Percentiles rank a stretch among this genome's conserved stretches.
Evolutionary conservation across 2,329 filamentous ascomycete species (phyloP).

Genomic region (Venturia pyrina): DNA sequence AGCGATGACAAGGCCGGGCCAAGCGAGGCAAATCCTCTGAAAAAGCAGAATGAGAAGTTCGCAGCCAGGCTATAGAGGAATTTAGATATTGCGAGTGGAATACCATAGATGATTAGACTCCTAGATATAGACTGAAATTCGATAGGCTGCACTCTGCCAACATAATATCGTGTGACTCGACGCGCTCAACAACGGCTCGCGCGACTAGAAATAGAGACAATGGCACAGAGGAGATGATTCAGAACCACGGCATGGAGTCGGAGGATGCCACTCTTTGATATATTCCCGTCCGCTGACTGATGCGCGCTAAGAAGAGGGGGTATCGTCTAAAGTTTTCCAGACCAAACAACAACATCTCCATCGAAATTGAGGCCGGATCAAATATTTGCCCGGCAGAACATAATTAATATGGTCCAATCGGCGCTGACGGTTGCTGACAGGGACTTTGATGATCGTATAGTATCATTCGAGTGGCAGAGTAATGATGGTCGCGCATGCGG

Average conservation of each 20-base stretch:
- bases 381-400: no score
- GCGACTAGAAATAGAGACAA: background rate
- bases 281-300: background rate
- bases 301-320: background rate
- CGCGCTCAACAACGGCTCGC: no score
- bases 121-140: background rate
- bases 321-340: background rate
- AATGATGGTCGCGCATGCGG: no score
- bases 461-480: no score
- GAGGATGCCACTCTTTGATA: no score
- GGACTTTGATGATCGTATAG: no score
- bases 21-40: conserved; percentile 30
- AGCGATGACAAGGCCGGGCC: conserved; percentile 18
- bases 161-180: no score
- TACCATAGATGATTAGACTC: conserved; percentile 2
- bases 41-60: conserved; percentile 30
- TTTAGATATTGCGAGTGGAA: background rate
- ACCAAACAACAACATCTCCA: background rate
- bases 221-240: background rate
- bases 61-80: conserved; percentile 28
- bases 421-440: no score
- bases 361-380: background rate
- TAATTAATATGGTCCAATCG: no score
- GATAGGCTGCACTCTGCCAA: background rate
- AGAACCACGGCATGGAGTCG: no score